A percentile compares a stretch with the other conserved stretches of the same genome.
These are phyloP conservation scores for Dactylellina leptospora DNA, from an alignment of 2,329 filamentous ascomycete species.

Conservation along the genomic window DNA sequence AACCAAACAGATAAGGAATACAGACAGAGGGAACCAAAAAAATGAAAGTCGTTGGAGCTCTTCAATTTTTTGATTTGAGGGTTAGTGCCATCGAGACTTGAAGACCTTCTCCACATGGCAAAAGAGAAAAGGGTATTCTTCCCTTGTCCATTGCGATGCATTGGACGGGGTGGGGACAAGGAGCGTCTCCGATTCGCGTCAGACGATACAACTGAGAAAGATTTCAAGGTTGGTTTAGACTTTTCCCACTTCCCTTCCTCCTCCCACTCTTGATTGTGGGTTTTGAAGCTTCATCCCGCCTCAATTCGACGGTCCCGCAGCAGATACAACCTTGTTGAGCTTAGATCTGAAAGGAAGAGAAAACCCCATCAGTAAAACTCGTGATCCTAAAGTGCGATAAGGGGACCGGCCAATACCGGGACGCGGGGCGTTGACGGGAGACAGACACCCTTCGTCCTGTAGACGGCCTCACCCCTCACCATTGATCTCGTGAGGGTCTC, in stretches of 20 bases:
- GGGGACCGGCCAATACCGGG: slow-evolving; percentile 14
- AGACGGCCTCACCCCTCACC: slow-evolving; percentile 15
- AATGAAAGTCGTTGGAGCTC: slow-evolving; percentile 34
- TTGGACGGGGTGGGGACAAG: slow-evolving; percentile 44
- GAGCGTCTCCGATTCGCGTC: slow-evolving; percentile 54
- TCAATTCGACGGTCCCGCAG: slow-evolving; percentile 1
- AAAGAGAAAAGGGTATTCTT: slow-evolving; percentile 36
- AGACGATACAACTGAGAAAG: slow-evolving; percentile 19
- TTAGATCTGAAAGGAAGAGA: neutral
- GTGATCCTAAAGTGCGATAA: slow-evolving; percentile 40
- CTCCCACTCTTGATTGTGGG: slow-evolving; percentile 2
- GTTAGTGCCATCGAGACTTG: slow-evolving; percentile 26
- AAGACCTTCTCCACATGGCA: slow-evolving; percentile 50
- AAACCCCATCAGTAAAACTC: slow-evolving; percentile 12
- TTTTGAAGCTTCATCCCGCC: slow-evolving; percentile 33
- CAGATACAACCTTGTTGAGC: slow-evolving; percentile 21
- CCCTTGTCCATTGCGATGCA: slow-evolving; percentile 38
- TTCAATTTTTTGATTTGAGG: slow-evolving; percentile 20
- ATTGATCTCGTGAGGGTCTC: slow-evolving; percentile 48
- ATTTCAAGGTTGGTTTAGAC: slow-evolving; percentile 17
- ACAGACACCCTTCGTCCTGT: neutral
- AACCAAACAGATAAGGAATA: slow-evolving; percentile 51
- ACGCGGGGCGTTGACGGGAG: slow-evolving; percentile 6
- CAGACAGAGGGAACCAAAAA: slow-evolving; percentile 16
- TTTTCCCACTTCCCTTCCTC: slow-evolving; percentile 8